phyloP scores from a whole-genome alignment of 78 protist species.

The Monocercomonoides exilis region DNA sequence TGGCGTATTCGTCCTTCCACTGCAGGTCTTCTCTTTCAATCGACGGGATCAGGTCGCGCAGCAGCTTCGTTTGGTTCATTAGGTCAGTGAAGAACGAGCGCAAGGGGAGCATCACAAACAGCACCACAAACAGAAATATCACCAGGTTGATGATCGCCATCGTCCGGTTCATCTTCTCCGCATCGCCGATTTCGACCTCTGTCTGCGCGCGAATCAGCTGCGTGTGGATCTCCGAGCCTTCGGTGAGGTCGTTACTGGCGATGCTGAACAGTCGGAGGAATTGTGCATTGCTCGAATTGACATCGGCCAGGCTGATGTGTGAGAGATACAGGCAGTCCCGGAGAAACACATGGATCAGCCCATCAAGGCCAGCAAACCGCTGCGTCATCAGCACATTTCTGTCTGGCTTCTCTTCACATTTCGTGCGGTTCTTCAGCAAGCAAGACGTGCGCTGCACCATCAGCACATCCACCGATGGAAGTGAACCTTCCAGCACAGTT shows the following conservation, averaged over 20 bases:
- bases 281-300: not conserved
- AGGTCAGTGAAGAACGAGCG: not conserved
- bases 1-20: not conserved
- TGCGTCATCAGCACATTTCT: not conserved
- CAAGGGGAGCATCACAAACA: not conserved
- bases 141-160: not conserved
- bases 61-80: not conserved
- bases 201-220: not conserved
- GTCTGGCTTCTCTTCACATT: not conserved
- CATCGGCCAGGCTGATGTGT: not conserved
- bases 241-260: not conserved
- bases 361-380: not conserved
- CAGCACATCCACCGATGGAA: not conserved
- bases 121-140: not conserved
- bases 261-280: not conserved
- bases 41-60: not conserved
- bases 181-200: not conserved
- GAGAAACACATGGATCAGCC: not conserved
- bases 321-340: not conserved
- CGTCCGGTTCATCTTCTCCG: not conserved
- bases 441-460: not conserved
- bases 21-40: not conserved
- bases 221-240: not conserved
- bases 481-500: not conserved
- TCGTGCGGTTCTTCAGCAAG: not conserved